A percentile compares a stretch with the other conserved stretches of the same genome.
These are phyloP conservation scores for Thelonectria olida DNA, from an alignment of 2,329 filamentous ascomycete genomes.

Conservation along the genomic window DNA sequence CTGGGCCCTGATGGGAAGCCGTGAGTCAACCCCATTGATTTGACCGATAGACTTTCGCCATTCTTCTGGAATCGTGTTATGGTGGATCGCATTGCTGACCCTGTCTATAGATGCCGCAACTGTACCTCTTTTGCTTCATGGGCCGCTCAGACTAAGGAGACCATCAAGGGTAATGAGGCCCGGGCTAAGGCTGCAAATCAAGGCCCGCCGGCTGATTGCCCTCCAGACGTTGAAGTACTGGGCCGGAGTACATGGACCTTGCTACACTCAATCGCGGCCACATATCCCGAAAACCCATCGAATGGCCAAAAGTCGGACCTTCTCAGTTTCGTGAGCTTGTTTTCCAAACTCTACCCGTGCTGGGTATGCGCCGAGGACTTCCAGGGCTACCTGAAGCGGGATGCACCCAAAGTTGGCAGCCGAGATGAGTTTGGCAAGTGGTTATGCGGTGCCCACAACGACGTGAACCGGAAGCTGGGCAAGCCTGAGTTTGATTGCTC, in stretches of 20 bases:
- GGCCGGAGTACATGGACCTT: conserved; percentile 93
- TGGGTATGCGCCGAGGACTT: conserved; percentile 97
- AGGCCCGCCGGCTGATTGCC: conserved; percentile 73
- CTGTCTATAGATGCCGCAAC: conserved; percentile 43
- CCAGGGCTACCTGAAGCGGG: conserved; percentile 78
- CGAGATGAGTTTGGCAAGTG: conserved; percentile 79
- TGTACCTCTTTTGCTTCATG: conserved; percentile 53
- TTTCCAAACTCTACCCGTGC: conserved; percentile 91
- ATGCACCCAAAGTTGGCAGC: conserved; percentile 69
- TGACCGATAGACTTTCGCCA: background rate
- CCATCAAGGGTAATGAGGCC: conserved; percentile 47
- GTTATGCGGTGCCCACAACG: conserved; percentile 89
- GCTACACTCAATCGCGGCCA: conserved; percentile 88
- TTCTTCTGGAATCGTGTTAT: conserved; percentile 14
- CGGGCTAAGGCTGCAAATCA: conserved; percentile 46
- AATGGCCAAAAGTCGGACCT: conserved; percentile 78
- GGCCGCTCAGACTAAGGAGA: conserved; percentile 61
- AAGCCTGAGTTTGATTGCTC: conserved; percentile 91
- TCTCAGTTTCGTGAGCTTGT: conserved; percentile 78
- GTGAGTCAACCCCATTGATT: conserved; percentile 59
- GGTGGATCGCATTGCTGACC: conserved; percentile 26
- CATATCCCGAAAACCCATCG: conserved; percentile 79
- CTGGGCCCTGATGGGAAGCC: conserved; percentile 85
- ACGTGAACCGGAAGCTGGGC: conserved; percentile 88
- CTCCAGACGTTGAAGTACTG: conserved; percentile 87